Percentiles rank a stretch among this genome's conserved stretches.
phyloP scores from a whole-genome alignment of 2,329 filamentous ascomycete species.

The Xylaria multiplex region DNA sequence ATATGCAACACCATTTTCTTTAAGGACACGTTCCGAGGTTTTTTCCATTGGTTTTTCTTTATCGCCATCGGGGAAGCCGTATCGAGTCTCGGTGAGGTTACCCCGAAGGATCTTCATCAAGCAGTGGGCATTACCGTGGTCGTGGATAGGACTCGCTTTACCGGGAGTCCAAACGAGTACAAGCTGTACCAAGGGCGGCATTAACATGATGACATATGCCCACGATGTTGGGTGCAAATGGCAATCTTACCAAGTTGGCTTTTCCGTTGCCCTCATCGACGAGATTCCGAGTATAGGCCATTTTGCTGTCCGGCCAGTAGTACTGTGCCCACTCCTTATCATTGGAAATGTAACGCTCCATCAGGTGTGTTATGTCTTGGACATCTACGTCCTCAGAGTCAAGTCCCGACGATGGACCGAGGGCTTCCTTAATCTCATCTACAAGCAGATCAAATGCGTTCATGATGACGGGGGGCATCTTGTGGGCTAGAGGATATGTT shows the following conservation, averaged over 20 bases:
- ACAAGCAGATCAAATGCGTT: constrained; percentile 76
- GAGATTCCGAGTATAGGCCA: constrained; percentile 85
- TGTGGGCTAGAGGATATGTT: constrained; percentile 13
- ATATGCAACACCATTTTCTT: constrained; percentile 81
- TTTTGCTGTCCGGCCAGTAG: constrained; percentile 74
- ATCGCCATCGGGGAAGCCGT: constrained; percentile 71
- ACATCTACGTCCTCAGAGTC: constrained; percentile 85
- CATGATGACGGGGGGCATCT: constrained; percentile 34
- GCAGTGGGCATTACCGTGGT: constrained; percentile 89
- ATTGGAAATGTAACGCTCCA: constrained; percentile 77
- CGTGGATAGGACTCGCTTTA: constrained; percentile 85
- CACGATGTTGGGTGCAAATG: not conserved
- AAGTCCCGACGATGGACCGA: constrained; percentile 84
- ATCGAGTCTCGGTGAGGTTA: constrained; percentile 81
- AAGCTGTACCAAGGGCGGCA: constrained; percentile 63
- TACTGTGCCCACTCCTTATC: constrained; percentile 78
- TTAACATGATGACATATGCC: constrained; percentile 36
- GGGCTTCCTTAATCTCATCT: constrained; percentile 73
- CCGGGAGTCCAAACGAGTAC: constrained; percentile 90
- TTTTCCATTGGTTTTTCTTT: constrained; percentile 67
- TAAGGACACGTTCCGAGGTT: constrained; percentile 74
- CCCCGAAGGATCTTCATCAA: constrained; percentile 90
- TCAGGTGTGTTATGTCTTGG: constrained; percentile 73
- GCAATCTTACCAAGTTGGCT: constrained; percentile 59
- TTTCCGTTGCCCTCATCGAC: constrained; percentile 88